Conservation (phyloP, 2,329 filamentous ascomycete genomes). For the Penicillium freii region DNA sequence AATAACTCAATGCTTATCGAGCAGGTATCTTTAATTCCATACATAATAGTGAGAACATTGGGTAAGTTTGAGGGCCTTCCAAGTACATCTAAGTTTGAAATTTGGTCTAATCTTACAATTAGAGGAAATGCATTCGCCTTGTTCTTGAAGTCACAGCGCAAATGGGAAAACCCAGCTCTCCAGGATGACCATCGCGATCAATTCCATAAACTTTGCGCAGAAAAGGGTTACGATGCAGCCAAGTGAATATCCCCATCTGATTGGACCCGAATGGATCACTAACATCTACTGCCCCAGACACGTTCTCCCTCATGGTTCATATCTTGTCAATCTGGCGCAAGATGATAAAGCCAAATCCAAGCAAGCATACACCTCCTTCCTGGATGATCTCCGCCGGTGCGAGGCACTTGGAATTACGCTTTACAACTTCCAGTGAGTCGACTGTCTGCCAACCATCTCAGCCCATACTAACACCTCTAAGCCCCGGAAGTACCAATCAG, state of each 20-base stretch:
- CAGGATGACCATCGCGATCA: conserved; percentile 63
- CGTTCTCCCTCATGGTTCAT: conserved; percentile 89
- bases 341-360: conserved; percentile 73
- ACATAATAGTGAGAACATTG: conserved; percentile 73
- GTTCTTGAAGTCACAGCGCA: conserved; percentile 94
- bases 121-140: conserved; percentile 89
- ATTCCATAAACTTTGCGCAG: conserved; percentile 67
- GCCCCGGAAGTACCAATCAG: conserved; percentile 75
- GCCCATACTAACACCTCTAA: conserved; percentile 18
- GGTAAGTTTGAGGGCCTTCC: conserved; percentile 37
- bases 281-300: conserved; percentile 47
- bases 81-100: neutral
- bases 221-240: conserved; percentile 68
- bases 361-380: conserved; percentile 80
- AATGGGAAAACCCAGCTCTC: conserved; percentile 84
- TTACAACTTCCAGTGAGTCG: conserved; percentile 85
- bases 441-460: neutral
- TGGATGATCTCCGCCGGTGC: conserved; percentile 85
- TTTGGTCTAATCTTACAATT: conserved; percentile 10
- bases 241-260: conserved; percentile 38
- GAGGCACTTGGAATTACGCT: conserved; percentile 79
- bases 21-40: conserved; percentile 86
- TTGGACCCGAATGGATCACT: neutral
- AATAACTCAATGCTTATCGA: conserved; percentile 9
- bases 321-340: conserved; percentile 93